Conservation (phyloP, 441 rosid species). For the Pelargonium citronellum region DNA sequence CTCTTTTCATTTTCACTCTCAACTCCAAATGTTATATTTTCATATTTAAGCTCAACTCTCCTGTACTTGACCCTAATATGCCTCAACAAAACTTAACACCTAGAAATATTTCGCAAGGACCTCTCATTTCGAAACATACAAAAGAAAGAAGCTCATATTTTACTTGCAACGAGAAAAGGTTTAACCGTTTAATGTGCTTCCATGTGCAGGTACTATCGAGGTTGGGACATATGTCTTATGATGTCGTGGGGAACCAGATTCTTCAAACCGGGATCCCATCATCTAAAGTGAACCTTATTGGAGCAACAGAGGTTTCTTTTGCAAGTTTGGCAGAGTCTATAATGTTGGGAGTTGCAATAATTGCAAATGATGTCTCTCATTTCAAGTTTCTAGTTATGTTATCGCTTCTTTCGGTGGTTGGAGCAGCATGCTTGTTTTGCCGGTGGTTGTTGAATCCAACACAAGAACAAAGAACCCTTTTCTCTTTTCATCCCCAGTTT, state of each 20-base stretch:
- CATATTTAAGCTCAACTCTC: too few relatives aligned
- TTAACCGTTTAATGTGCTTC: not conserved
- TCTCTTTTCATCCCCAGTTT: conserved; percentile 40
- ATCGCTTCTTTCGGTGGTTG: conserved; percentile 72
- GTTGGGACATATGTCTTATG: conserved; percentile 88
- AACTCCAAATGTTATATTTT: too few relatives aligned
- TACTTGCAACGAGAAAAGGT: not conserved
- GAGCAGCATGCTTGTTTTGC: conserved; percentile 82
- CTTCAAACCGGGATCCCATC: conserved; percentile 90
- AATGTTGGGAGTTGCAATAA: conserved; percentile 79
- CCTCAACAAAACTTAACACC: too few relatives aligned
- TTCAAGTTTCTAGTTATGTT: conserved; percentile 64
- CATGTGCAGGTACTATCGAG: conserved; percentile 66
- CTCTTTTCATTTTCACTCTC: too few relatives aligned
- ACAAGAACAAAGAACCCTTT: conserved; percentile 70
- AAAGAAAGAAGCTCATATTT: too few relatives aligned
- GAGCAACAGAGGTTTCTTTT: conserved; percentile 74
- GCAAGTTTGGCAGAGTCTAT: conserved; percentile 85
- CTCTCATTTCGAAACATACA: too few relatives aligned
- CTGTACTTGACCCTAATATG: too few relatives aligned
- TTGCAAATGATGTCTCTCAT: conserved; percentile 79
- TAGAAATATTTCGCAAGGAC: too few relatives aligned
- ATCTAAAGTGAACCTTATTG: conserved; percentile 85
- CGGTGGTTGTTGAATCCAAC: conserved; percentile 74
- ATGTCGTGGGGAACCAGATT: conserved; percentile 82